Base-by-base conservation (phyloP, 371 early-diverging fungal genomes). In the Mortierella sp. region DNA sequence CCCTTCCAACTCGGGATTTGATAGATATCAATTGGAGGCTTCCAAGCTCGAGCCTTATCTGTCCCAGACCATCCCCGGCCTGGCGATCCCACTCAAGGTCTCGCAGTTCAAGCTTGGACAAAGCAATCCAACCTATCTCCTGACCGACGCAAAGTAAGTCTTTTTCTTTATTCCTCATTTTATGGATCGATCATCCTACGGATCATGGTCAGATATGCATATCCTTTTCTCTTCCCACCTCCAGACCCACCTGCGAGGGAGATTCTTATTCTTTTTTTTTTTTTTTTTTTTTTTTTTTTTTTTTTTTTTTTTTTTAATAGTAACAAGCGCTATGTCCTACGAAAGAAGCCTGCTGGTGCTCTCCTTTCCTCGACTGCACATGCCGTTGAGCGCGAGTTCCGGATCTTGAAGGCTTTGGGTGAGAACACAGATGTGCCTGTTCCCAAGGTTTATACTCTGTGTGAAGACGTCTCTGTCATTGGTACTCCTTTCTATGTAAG, bases 401-500 rank as follows among this genome's bases (percentile, higher is more conserved):
- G 90, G 43, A 87, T 96, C 28, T 83, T 97, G 56, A 72, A 87
- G 48, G 95, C 96, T 2, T 86, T 97, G 19, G 89, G 91, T 48
- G 73, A 74, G 45, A 68, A 90, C 53, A 85, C 95, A 9, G 82
- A 90, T 45, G 93, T 97, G 4, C 98, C 98, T 6, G 97, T 97
- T 1, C 98, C 98, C 14, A 88, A 88, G 57, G 95, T 95, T 1
- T 94, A 92, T 66, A 81, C 85, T 19, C 87, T 96, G 29, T 96
- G 97, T 81, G 92, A 94, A 66, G 95, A 97, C 71, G 52, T 57
- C 9, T 62, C 74, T 16, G 88, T 96, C 18, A 80, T 96, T 46
- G 98, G 96, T 4, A 96, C 98, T 1, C 94, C 96, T 5, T 97
- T 97, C 76, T 97, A 96, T 83, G 92, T 92, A 84, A 70, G 82